Base-by-base conservation (phyloP, 495 filamentous ascomycete genomes). In the Talaromyces nanjingensis region DNA sequence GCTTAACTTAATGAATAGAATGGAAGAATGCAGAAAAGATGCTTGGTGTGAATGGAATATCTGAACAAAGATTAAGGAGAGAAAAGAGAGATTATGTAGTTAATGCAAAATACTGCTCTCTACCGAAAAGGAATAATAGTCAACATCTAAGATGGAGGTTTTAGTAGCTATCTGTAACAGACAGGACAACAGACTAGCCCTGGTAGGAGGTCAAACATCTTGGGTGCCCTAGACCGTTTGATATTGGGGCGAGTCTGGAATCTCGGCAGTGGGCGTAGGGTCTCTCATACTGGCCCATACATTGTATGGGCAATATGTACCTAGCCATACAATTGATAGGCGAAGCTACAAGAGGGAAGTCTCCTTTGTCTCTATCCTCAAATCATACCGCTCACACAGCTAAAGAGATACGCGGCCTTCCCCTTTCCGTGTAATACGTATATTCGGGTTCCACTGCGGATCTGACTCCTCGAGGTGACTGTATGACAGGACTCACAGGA, bases 1-100 rank as follows among this genome's bases (percentile, higher is more conserved):
- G 31, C 53, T 56, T 56, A 22, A 56, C 53, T 56, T 29, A 6
- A 56, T 56, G 53, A 24, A 56, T 7, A 56, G 53, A 56, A 56
- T 25, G 5, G 53, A 56, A 29, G 22, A 56, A 27, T 14, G 11
- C n/a, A 56, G 27, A 29, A 29, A 56, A 20, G 53, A 29, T 29
- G 27, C 18, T 20, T 29, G 20, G 22, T 56, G 22, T 29, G 53
- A 56, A 56, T 56, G 52, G 24, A 34, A 58, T 58, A 33, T 33
- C 6, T 37, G 31, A 20, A 22, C 56, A 20, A 34, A 59, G 31
- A 14, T 22, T 20, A 37, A 59, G 24, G 31, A 59, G 31, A 37
- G 31, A 34, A 25, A 33, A 37, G 29, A 12, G 14, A 25, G 29
- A 22, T 37, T 59, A 59, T 59, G 31, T 59, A 34, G 45, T 49